Percentiles rank a stretch among this genome's conserved stretches.
phyloP scores from a whole-genome alignment of 805 yeast species.

The Ogataea siamensis region DNA sequence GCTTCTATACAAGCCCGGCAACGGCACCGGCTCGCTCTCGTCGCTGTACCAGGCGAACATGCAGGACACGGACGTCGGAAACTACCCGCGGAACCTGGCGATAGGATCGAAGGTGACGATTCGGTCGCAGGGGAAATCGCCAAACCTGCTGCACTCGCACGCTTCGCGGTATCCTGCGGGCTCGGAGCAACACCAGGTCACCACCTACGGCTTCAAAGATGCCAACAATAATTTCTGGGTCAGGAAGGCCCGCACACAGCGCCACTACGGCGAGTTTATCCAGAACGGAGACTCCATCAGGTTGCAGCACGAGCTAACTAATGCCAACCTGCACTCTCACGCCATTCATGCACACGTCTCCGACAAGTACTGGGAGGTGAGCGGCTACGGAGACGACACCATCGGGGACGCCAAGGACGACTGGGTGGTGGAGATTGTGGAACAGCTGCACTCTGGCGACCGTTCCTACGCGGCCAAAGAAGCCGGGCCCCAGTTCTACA shows the following conservation, averaged over 20 bases:
- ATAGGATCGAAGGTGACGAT: slow-evolving; percentile 58
- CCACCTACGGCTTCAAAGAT: slow-evolving; percentile 94
- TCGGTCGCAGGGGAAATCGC: slow-evolving; percentile 68
- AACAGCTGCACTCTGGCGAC: slow-evolving; percentile 42
- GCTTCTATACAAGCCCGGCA: slow-evolving; percentile 74
- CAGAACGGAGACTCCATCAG: slow-evolving; percentile 62
- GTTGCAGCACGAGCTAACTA: slow-evolving; percentile 59
- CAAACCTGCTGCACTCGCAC: slow-evolving; percentile 85
- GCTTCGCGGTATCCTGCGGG: slow-evolving; percentile 84
- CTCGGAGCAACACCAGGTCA: slow-evolving; percentile 89
- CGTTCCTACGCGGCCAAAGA: slow-evolving; percentile 27
- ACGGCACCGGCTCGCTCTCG: slow-evolving; percentile 69
- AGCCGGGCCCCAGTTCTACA: slow-evolving; percentile 40
- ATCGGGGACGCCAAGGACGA: slow-evolving; percentile 73
- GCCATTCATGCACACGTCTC: slow-evolving; percentile 61
- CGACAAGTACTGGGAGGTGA: slow-evolving; percentile 51
- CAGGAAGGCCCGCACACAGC: slow-evolving; percentile 36
- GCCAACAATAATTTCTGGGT: slow-evolving; percentile 72
- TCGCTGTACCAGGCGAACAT: slow-evolving; percentile 80
- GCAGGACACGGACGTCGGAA: slow-evolving; percentile 58
- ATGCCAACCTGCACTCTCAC: slow-evolving; percentile 72
- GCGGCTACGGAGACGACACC: slow-evolving; percentile 66
- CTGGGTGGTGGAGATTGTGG: slow-evolving; percentile 71
- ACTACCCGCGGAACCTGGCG: slow-evolving; percentile 66
- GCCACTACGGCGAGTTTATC: slow-evolving; percentile 32